Conservation (phyloP, 495 filamentous ascomycete species). For the Penicillium bovifimosum region DNA sequence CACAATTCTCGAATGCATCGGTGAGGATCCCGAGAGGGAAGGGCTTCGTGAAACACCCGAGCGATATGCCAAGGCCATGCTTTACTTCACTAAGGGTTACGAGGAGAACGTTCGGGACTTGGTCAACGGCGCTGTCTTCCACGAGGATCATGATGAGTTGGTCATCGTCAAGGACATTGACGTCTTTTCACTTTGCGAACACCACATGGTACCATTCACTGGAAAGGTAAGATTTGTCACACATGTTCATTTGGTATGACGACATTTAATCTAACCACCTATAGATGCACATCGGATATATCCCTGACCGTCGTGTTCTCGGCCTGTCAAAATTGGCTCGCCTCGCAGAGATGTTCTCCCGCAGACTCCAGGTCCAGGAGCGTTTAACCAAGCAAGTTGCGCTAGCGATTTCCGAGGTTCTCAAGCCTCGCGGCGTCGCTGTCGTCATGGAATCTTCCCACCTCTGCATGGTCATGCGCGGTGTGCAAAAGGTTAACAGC, state of each 20-base stretch:
- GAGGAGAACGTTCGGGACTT: constrained; percentile 92
- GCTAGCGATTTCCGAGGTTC: constrained; percentile 83
- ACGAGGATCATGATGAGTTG: constrained; percentile 94
- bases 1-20: constrained; percentile 92
- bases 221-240: constrained; percentile 63
- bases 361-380: constrained; percentile 91
- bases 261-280: constrained; percentile 11
- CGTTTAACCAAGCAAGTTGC: constrained; percentile 94
- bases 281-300: constrained; percentile 98
- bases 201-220: constrained; percentile 94
- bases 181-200: constrained; percentile 91
- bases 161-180: constrained; percentile 98
- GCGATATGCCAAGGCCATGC: constrained; percentile 92
- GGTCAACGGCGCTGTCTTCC: constrained; percentile 92
- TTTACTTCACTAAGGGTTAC: constrained; percentile 98
- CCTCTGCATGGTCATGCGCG: constrained; percentile 98
- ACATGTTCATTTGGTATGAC: constrained; percentile 6
- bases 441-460: constrained; percentile 97
- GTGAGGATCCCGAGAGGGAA: constrained; percentile 90
- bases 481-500: constrained; percentile 82
- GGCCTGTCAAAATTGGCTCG: constrained; percentile 93
- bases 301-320: constrained; percentile 78
- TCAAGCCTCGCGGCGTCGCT: constrained; percentile 85
- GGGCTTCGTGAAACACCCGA: constrained; percentile 82
- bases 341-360: constrained; percentile 95